A percentile compares a stretch with the other conserved stretches of the same genome.
phyloP scores from a whole-genome alignment of 2,329 filamentous ascomycete species.

The Pseudogymnoascus verrucosus region DNA sequence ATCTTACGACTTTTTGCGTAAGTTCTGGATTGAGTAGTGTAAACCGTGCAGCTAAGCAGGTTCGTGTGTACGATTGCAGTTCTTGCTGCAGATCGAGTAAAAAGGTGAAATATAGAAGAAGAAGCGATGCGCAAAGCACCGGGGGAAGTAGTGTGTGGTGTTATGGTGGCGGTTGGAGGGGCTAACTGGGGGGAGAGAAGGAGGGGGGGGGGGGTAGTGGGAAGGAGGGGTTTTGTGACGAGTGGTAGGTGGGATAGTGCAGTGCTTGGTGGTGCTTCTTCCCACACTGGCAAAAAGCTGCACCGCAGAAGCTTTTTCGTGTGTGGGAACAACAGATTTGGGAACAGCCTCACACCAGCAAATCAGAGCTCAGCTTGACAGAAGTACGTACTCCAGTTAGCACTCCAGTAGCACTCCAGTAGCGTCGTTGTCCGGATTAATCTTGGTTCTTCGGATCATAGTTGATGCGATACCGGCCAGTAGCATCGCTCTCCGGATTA shows the following conservation, averaged over 20 bases:
- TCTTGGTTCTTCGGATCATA: not conserved
- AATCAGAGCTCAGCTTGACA: not conserved
- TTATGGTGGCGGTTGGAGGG: constrained; percentile 15
- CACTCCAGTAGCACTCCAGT: not conserved
- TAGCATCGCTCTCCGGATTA: not conserved
- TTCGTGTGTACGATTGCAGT: constrained; percentile 33
- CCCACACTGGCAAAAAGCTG: constrained; percentile 12
- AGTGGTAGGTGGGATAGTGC: constrained; percentile 12
- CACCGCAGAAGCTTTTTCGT: constrained; percentile 12
- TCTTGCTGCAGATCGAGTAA: constrained; percentile 41
- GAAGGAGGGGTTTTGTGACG: constrained; percentile 21
- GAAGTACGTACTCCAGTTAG: not conserved
- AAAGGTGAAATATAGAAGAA: constrained; percentile 44
- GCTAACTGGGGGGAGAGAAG: constrained; percentile 16
- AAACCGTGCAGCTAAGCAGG: constrained; percentile 31
- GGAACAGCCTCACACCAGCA: not conserved
- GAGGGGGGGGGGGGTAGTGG: constrained; percentile 12
- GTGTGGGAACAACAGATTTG: not conserved
- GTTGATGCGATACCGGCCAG: not conserved
- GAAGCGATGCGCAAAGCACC: constrained; percentile 32
- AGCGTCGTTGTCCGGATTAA: not conserved
- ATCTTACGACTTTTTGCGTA: constrained; percentile 65
- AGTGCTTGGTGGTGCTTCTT: constrained; percentile 4
- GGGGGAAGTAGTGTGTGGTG: constrained; percentile 18
- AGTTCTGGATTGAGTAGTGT: constrained; percentile 40